Percentiles rank a stretch among this genome's conserved stretches.
Evolutionary conservation across 2,329 filamentous ascomycete species (phyloP).

Genomic region (Dothidotthia symphoricarpi): DNA sequence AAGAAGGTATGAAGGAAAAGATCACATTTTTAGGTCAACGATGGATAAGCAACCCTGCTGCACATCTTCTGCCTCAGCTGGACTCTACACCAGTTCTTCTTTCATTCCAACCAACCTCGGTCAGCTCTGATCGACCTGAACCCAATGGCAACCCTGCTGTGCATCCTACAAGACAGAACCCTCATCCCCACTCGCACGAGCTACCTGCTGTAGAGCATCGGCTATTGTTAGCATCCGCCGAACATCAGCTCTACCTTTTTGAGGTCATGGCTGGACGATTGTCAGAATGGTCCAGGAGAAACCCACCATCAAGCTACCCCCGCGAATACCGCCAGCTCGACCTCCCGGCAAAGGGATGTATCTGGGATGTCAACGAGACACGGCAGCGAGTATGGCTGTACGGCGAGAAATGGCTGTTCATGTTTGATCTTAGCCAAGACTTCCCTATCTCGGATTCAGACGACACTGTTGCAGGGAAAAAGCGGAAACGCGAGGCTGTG

Average conservation of each 20-base stretch:
- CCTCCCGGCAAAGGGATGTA: constrained; percentile 76
- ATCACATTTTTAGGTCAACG: constrained; percentile 58
- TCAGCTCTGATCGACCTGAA: constrained; percentile 20
- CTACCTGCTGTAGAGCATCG: constrained; percentile 54
- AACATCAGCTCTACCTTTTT: constrained; percentile 72
- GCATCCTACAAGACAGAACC: constrained; percentile 52
- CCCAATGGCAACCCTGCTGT: constrained; percentile 50
- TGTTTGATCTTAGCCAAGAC: constrained; percentile 81
- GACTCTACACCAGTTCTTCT: constrained; percentile 48
- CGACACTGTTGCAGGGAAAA: constrained; percentile 20
- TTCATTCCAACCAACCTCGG: constrained; percentile 45
- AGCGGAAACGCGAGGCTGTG: constrained; percentile 29
- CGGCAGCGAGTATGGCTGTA: constrained; percentile 75
- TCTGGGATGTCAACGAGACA: constrained; percentile 71
- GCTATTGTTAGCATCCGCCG: constrained; percentile 61
- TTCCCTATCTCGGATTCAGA: constrained; percentile 44
- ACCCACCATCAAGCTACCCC: constrained; percentile 73
- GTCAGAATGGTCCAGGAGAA: constrained; percentile 81
- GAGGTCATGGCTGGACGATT: constrained; percentile 73
- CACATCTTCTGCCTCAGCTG: constrained; percentile 49
- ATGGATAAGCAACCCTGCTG: constrained; percentile 74
- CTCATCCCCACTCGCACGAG: constrained; percentile 57
- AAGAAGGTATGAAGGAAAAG: constrained; percentile 46
- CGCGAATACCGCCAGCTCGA: constrained; percentile 69
- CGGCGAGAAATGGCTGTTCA: constrained; percentile 80